These are phyloP conservation scores for Ambrosia artemisiifolia DNA, from an alignment of 129 eudicot genomes.

Conservation along the genomic window DNA sequence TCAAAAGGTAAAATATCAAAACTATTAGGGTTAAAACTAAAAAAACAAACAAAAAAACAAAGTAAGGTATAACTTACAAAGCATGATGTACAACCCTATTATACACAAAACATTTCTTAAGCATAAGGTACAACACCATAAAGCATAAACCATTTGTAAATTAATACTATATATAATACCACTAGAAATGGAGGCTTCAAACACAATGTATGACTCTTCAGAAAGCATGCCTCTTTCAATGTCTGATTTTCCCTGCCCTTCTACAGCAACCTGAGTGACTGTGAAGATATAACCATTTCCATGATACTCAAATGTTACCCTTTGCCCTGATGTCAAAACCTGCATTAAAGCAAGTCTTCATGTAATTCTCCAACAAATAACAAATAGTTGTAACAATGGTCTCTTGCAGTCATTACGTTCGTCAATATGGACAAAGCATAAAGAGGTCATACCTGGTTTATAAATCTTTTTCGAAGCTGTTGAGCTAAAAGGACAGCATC, in stretches of 20 bases:
- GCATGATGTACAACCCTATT: too few relatives aligned
- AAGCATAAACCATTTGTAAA: too few relatives aligned
- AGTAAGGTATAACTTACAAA: too few relatives aligned
- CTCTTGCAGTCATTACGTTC: neutral
- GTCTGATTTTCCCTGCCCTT: slow-evolving; percentile 67
- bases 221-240: slow-evolving; percentile 85
- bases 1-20: too few relatives aligned
- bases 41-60: too few relatives aligned
- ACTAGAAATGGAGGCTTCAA: slow-evolving; percentile 82
- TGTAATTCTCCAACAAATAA: slow-evolving; percentile 14
- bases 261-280: slow-evolving; percentile 73
- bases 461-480: slow-evolving; percentile 63
- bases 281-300: slow-evolving; percentile 81
- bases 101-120: too few relatives aligned
- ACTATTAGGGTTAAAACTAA: too few relatives aligned
- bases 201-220: slow-evolving; percentile 78
- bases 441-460: slow-evolving; percentile 60
- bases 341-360: slow-evolving; percentile 35
- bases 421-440: slow-evolving; percentile 9
- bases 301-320: slow-evolving; percentile 78
- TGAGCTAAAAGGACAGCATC: slow-evolving; percentile 73
- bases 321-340: slow-evolving; percentile 91
- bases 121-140: too few relatives aligned
- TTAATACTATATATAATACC: too few relatives aligned
- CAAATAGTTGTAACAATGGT: neutral